Evolutionary conservation across 164 flowering plant species (phyloP).

Genomic region (Dillenia turbinata): DNA sequence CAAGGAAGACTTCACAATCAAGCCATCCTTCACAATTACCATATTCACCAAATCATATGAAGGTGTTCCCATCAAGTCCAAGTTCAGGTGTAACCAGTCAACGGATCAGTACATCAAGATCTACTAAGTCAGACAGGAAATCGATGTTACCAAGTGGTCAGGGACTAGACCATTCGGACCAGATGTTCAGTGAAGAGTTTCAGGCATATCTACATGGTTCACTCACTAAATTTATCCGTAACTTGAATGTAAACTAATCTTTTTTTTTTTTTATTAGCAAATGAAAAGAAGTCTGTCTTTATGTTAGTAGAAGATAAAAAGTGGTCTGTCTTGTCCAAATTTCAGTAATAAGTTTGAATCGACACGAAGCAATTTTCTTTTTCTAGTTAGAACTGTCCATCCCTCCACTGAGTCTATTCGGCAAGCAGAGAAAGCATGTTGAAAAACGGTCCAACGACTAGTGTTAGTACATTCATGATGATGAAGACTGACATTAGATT

Average conservation of each 20-base stretch:
- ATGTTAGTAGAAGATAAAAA: no score
- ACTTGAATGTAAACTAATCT: conserved; percentile 4
- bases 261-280: no score
- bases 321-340: no score
- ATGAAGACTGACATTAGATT: no score
- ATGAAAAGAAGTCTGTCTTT: no score
- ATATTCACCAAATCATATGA: conserved; percentile 6
- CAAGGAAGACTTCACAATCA: conserved; percentile 1
- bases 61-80: conserved; percentile 1
- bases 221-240: conserved; percentile 18
- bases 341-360: no score
- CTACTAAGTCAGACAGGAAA: conserved; percentile 5
- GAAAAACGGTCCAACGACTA: no score
- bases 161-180: conserved; percentile 8
- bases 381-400: no score
- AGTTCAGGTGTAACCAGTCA: not conserved
- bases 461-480: no score
- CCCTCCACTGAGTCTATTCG: no score
- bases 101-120: not conserved
- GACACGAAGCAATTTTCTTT: no score
- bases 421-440: no score
- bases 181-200: conserved; percentile 15
- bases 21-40: conserved; percentile 4
- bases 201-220: conserved; percentile 27
- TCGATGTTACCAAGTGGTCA: not conserved